phyloP scores from a whole-genome alignment of 148 eudicot species.

The Beta vulgaris region DNA sequence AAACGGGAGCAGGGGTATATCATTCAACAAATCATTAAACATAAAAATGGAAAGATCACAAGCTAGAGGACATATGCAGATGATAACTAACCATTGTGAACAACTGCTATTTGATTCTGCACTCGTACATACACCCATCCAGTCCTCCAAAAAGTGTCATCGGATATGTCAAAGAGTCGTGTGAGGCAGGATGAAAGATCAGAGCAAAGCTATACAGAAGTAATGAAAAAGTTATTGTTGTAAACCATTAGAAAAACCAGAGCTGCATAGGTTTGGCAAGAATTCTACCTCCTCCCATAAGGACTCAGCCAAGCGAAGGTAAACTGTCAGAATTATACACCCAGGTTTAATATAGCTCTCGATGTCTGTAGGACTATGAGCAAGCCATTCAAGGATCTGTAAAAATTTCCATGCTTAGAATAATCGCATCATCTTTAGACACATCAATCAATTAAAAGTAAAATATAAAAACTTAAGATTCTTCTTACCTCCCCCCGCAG shows the following conservation, averaged over 20 bases:
- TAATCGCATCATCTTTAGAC: neutral
- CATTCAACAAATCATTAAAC: neutral
- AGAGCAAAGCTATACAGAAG: slow-evolving; percentile 46
- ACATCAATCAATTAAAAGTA: neutral
- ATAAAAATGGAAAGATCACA: neutral
- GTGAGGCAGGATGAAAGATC: slow-evolving; percentile 55
- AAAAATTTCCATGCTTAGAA: slow-evolving; percentile 11
- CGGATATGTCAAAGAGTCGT: slow-evolving; percentile 53
- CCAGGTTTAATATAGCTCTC: slow-evolving; percentile 94
- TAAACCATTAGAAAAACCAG: neutral
- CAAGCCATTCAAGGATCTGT: slow-evolving; percentile 87
- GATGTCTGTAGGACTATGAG: slow-evolving; percentile 80
- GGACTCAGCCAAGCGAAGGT: slow-evolving; percentile 57
- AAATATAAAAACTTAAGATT: neutral
- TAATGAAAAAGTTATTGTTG: neutral
- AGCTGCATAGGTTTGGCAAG: neutral
- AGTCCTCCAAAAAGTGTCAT: slow-evolving; percentile 69
- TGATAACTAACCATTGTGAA: slow-evolving; percentile 55
- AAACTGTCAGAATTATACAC: slow-evolving; percentile 67
- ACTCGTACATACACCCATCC: slow-evolving; percentile 84
- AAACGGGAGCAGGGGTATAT: neutral
- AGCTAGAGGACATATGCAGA: neutral
- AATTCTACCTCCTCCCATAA: slow-evolving; percentile 73
- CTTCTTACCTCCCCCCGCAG: slow-evolving; percentile 64
- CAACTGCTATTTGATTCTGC: slow-evolving; percentile 57